Conservation (phyloP, 2,329 filamentous ascomycete genomes). For the Hansfordia pulvinata region DNA sequence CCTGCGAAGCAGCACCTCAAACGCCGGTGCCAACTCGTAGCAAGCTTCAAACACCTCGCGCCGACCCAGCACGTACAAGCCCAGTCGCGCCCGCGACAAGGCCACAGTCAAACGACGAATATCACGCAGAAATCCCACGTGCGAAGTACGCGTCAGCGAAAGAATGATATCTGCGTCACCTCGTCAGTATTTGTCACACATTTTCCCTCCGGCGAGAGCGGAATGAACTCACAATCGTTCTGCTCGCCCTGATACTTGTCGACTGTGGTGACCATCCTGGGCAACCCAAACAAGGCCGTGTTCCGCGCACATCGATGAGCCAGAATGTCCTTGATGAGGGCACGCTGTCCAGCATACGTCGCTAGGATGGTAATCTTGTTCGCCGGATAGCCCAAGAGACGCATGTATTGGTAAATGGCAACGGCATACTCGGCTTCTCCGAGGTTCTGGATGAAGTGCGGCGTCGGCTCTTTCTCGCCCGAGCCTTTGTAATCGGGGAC, state of each 20-base stretch:
- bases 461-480: slow-evolving; percentile 79
- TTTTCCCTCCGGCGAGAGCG: too few species aligned
- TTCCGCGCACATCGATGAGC: slow-evolving; percentile 72
- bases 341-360: slow-evolving; percentile 85
- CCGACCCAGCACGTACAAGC: slow-evolving; percentile 83
- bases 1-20: slow-evolving; percentile 62
- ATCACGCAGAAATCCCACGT: slow-evolving; percentile 85
- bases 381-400: slow-evolving; percentile 82
- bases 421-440: slow-evolving; percentile 96
- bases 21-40: slow-evolving; percentile 77
- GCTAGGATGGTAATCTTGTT: slow-evolving; percentile 75
- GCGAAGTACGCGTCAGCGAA: slow-evolving; percentile 77
- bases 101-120: slow-evolving; percentile 89
- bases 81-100: slow-evolving; percentile 79
- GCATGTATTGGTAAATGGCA: slow-evolving; percentile 94
- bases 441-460: slow-evolving; percentile 92
- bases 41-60: slow-evolving; percentile 79
- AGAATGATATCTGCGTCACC: slow-evolving; percentile 65
- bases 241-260: slow-evolving; percentile 99
- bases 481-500: slow-evolving; percentile 84
- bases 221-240: slow-evolving; percentile 77
- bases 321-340: slow-evolving; percentile 79
- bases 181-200: neutral
- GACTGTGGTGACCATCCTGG: slow-evolving; percentile 82
- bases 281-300: slow-evolving; percentile 75